phyloP scores from a whole-genome alignment of 1,284 basidiomycete genomes.

The Cutaneotrichosporon mucoides region DNA sequence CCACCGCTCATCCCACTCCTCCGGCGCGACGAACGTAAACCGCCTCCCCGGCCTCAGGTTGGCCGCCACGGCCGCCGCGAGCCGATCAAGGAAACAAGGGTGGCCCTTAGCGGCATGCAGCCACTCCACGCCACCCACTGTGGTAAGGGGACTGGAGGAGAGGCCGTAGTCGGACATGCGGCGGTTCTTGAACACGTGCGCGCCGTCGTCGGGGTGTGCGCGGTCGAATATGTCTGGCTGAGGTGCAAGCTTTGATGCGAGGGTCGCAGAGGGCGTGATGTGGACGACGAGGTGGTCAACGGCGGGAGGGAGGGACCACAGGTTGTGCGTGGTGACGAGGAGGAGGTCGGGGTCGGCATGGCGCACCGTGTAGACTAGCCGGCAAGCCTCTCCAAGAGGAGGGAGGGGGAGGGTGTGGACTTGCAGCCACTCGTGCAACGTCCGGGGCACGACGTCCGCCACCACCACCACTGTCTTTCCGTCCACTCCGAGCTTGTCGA shows the following conservation, averaged over 20 bases:
- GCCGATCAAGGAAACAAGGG: not conserved
- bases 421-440: not conserved
- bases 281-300: not conserved
- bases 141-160: not conserved
- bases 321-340: not conserved
- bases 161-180: not conserved
- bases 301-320: not conserved
- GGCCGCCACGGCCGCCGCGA: not conserved
- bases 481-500: not conserved
- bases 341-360: slow-evolving; percentile 1
- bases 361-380: not conserved
- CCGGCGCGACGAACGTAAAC: not conserved
- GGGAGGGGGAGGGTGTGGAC: not conserved
- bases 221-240: not conserved
- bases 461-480: not conserved
- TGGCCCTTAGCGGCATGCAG: not conserved
- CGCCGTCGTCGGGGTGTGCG: not conserved
- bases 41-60: not conserved
- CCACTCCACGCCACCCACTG: not conserved
- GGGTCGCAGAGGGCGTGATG: not conserved
- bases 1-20: slow-evolving; percentile 1
- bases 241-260: not conserved
- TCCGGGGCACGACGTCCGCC: not conserved
- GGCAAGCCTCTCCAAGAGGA: not conserved
- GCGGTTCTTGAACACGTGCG: not conserved